Evolutionary conservation across 306 rosid species (phyloP).

Genomic region (Mimosa pudica): DNA sequence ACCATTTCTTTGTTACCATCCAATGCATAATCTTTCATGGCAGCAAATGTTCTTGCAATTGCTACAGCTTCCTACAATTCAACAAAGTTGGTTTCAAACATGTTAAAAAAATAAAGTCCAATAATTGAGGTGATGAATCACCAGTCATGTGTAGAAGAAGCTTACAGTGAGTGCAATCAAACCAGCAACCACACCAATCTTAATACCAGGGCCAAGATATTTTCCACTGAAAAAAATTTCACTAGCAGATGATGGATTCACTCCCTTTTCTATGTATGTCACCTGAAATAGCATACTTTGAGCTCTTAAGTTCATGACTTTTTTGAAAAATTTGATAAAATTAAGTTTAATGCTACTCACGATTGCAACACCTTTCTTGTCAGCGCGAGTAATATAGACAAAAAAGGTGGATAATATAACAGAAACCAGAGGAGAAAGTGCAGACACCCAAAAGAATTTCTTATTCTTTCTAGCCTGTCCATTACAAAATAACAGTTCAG

Average conservation of each 20-base stretch:
- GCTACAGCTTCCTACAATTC: slow-evolving; percentile 80
- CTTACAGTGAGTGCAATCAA: slow-evolving; percentile 80
- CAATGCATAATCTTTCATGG: slow-evolving; percentile 67
- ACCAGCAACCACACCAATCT: slow-evolving; percentile 66
- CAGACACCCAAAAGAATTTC: slow-evolving; percentile 81
- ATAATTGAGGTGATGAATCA: not conserved
- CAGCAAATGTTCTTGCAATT: slow-evolving; percentile 91
- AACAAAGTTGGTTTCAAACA: not conserved
- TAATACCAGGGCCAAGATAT: slow-evolving; percentile 51
- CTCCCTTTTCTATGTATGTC: slow-evolving; percentile 49
- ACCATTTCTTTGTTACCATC: slow-evolving; percentile 95
- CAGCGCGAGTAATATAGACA: slow-evolving; percentile 73
- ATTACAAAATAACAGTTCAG: slow-evolving; percentile 11
- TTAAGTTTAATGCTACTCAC: slow-evolving; percentile 47
- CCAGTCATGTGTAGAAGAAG: not conserved
- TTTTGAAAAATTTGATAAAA: not conserved
- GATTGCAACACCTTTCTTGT: slow-evolving; percentile 68
- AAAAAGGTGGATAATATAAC: slow-evolving; percentile 70
- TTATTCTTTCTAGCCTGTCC: slow-evolving; percentile 66
- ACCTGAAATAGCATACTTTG: slow-evolving; percentile 52
- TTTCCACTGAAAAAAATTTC: slow-evolving; percentile 68
- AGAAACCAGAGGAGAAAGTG: slow-evolving; percentile 75
- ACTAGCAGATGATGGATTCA: slow-evolving; percentile 68
- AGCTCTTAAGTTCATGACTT: not conserved
- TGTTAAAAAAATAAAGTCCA: not conserved